Base-by-base conservation (phyloP, 1,284 basidiomycete genomes). In the Puccinia novopanici region DNA sequence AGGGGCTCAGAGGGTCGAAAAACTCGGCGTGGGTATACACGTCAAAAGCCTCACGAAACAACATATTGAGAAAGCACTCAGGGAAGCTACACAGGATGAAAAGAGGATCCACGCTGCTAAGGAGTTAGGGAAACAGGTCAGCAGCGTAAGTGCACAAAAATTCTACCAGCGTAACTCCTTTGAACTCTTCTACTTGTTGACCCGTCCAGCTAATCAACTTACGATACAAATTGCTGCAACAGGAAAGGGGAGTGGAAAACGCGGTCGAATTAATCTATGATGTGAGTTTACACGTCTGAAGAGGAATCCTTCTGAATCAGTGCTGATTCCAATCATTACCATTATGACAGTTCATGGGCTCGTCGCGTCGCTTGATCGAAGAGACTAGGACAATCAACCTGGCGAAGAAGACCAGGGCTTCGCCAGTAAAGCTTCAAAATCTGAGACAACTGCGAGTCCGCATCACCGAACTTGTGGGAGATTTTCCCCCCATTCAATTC, bases 31-130 rank as follows among this genome's bases (percentile, higher is more conserved):
- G 70, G 96, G 96, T 45, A 89, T 91, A 52, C 82, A 83, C 30
- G 63, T 85, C 10, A 90, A 92, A 82, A 94, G 94, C 85, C 88
- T 98, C 75, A 94, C 92, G 17, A 90, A 91, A 6, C 90, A 93
- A 15, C 87, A 87, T 67, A 87, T 99, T 72, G 89, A 91, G 10
- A 90, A 92, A 3, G 96, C 96, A 0, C 88, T 99, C 42, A 84
- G 88, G 37, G 86, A 88, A 57, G 96, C 95, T 6, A 98, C 96
- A 4, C 92, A 91, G 2, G 93, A 97, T 85, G 86, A 88, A 82
- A 95, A 91, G 85, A 93, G 95, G 86, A 93, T 96, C 82, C 90
- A 91, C 48, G 90, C 92, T 59, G 96, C 97, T 9, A 91, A 88
- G 84, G 84, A 89, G 17, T 87, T 96, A 15, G 95, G 95, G 13